A percentile compares a stretch with the other conserved stretches of the same genome.
Evolutionary conservation across 2,329 filamentous ascomycete species (phyloP).

Genomic region (Trichoderma pleuroti): DNA sequence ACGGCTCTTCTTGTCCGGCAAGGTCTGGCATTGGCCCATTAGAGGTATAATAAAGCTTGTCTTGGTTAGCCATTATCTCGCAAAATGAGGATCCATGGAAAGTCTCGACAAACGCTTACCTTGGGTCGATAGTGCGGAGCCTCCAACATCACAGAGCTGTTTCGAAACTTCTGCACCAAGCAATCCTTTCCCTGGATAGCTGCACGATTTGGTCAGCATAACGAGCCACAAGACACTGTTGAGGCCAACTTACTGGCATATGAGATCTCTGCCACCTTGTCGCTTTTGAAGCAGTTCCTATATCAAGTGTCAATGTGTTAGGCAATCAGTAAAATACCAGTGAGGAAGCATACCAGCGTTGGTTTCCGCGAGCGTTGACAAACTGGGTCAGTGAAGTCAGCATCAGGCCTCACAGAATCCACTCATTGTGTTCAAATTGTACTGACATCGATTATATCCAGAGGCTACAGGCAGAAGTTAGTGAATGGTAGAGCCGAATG

Average conservation of each 20-base stretch:
- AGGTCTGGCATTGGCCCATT: conserved; percentile 48
- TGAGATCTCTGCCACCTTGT: conserved; percentile 85
- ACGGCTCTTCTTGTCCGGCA: conserved; percentile 68
- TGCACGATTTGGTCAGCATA: conserved; percentile 36
- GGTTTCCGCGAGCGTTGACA: conserved; percentile 65
- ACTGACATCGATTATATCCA: conserved; percentile 68
- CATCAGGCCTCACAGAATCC: background rate
- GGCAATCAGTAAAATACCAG: background rate
- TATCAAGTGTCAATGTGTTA: background rate
- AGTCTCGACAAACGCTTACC: conserved; percentile 42
- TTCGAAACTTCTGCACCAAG: conserved; percentile 90
- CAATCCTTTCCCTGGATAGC: conserved; percentile 91
- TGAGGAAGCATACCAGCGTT: conserved; percentile 56
- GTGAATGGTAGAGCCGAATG: background rate
- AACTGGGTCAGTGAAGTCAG: conserved; percentile 50
- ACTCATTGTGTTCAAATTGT: background rate
- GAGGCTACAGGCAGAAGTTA: conserved; percentile 45
- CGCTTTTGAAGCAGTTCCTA: conserved; percentile 77
- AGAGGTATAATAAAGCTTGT: conserved; percentile 51
- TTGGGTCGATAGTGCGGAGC: conserved; percentile 78
- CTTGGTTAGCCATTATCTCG: background rate
- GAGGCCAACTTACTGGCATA: conserved; percentile 69
- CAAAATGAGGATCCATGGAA: too few species aligned
- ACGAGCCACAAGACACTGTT: conserved; percentile 11
- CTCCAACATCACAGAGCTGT: conserved; percentile 94